These are phyloP conservation scores for Coemansia sp. DNA, from an alignment of 192 early-diverging fungal species.

Conservation along the genomic window DNA sequence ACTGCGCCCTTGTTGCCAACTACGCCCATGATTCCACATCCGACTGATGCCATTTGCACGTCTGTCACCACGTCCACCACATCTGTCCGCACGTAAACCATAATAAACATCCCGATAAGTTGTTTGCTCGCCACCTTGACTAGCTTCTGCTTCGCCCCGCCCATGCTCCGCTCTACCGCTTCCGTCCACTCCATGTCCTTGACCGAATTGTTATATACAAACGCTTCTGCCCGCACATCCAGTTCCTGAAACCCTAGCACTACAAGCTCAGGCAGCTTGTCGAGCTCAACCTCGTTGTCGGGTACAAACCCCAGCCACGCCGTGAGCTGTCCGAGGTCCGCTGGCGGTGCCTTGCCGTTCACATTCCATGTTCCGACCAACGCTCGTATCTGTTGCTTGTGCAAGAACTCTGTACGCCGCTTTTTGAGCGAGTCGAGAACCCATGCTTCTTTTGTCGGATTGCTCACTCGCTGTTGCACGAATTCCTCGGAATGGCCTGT, in stretches of 20 bases:
- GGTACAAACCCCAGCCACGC: slow-evolving; percentile 63
- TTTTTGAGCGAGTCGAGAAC: slow-evolving; percentile 40
- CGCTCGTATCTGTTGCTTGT: slow-evolving; percentile 34
- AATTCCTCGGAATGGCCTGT: background rate
- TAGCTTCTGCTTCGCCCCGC: slow-evolving; percentile 53
- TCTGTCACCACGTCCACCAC: slow-evolving; percentile 59
- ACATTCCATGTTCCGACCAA: slow-evolving; percentile 94
- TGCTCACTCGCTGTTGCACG: slow-evolving; percentile 24
- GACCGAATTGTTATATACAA: slow-evolving; percentile 71
- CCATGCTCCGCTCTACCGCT: slow-evolving; percentile 68
- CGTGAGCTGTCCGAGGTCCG: slow-evolving; percentile 40
- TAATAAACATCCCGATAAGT: slow-evolving; percentile 85
- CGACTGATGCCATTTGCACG: slow-evolving; percentile 66
- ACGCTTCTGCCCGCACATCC: slow-evolving; percentile 82
- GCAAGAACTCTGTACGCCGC: slow-evolving; percentile 34
- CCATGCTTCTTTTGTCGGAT: slow-evolving; percentile 49
- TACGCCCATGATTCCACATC: slow-evolving; percentile 82
- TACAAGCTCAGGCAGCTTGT: slow-evolving; percentile 33
- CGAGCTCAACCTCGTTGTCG: slow-evolving; percentile 15
- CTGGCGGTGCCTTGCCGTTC: slow-evolving; percentile 67
- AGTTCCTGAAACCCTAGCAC: slow-evolving; percentile 85
- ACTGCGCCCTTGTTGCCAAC: slow-evolving; percentile 96
- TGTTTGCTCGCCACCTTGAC: slow-evolving; percentile 74
- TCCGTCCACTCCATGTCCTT: slow-evolving; percentile 82
- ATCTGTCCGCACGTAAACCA: slow-evolving; percentile 69